Base-by-base conservation (phyloP, 768 basidiomycete genomes). In the Amanita subjunquillea region DNA sequence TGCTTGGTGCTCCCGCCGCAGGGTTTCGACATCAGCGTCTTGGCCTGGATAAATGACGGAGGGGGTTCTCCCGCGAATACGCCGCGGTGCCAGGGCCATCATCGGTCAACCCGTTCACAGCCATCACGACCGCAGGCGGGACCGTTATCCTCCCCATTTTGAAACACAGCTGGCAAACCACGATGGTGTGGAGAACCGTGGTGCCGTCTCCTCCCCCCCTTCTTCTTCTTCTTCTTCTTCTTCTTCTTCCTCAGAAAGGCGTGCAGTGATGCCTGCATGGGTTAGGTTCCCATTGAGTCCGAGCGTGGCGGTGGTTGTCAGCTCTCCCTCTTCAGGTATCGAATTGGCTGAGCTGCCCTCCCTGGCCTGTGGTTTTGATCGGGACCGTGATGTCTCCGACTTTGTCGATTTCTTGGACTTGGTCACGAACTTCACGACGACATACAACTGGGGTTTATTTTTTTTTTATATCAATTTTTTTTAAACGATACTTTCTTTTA, bases 101-200 rank as follows among this genome's bases (percentile, higher is more conserved):
- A 1, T 61, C 65, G 20, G 68, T 65, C 55, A 83, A 79, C 0
- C 87, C 87, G 54, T 83, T 80, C 1, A 69, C 57, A 1, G 79
- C 83, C 32, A 87, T 64, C 9, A 76, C 75, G 55, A 90, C 54
- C 3, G 72, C 71, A 10, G 87, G 87, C 2, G 87, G 87, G 50
- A 87, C 73, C 17, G 85, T 88, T 55, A 89, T 82, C 1, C 86
- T 76, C 0, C 80, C 82, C 22, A 74, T 60, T 63, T 89, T 90
- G 74, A 80, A 87, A 60, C 83, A 86, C 22, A 78, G 53, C 50
- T 78, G 79, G 25, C 80, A 80, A 52, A 90, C 67, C 46, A 76
- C 71, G 55, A 88, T 61, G 54, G 85, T 84, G 63, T 89, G 78
- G 5, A 85, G 63, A 30, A 68, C 67, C 1, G 17, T 17, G 1